phyloP scores from a whole-genome alignment of 768 basidiomycete genomes.

The Lentinula edodes region DNA sequence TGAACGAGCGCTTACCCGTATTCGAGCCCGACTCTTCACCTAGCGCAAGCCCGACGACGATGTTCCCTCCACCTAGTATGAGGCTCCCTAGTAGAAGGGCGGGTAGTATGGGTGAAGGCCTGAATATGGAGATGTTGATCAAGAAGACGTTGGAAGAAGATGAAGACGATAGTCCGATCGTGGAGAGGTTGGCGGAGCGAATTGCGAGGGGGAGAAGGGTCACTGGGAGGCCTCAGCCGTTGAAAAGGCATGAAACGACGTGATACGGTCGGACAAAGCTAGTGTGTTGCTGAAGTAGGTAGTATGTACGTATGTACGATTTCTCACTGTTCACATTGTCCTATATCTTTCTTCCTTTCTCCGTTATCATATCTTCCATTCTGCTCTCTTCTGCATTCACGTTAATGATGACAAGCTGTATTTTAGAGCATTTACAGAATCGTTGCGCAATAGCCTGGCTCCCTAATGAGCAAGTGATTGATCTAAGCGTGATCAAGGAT shows the following conservation, averaged over 20 bases:
- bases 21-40: constrained; percentile 28
- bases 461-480: no score
- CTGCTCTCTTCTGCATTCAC: neutral
- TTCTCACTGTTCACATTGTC: neutral
- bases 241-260: constrained; percentile 64
- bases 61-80: constrained; percentile 63
- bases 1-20: constrained; percentile 70
- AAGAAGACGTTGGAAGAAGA: constrained; percentile 59
- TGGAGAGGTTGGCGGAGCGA: constrained; percentile 58
- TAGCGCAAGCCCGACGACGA: constrained; percentile 20
- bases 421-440: no score
- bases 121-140: constrained; percentile 64
- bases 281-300: neutral
- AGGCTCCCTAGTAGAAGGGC: constrained; percentile 26
- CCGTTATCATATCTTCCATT: neutral
- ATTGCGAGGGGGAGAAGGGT: constrained; percentile 48
- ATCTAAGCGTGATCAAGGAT: neutral
- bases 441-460: no score
- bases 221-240: constrained; percentile 39
- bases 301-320: neutral
- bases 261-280: neutral
- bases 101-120: constrained; percentile 33
- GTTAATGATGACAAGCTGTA: neutral
- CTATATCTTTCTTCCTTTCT: neutral
- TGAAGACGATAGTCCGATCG: constrained; percentile 42